These are phyloP conservation scores for Hypoxylon fragiforme DNA, from an alignment of 495 filamentous ascomycete genomes.

Conservation along the genomic window DNA sequence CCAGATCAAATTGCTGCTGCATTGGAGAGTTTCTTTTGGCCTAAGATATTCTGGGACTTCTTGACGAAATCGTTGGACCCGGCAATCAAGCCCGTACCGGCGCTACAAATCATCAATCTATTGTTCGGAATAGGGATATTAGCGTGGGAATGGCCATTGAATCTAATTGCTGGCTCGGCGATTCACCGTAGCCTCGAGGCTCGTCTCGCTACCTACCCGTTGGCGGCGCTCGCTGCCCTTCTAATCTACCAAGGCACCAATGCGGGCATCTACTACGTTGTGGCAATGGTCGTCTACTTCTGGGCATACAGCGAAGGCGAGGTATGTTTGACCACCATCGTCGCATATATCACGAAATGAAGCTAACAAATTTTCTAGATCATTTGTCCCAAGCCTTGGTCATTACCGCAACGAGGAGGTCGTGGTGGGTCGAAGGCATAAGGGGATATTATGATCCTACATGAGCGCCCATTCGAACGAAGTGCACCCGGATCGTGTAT, in stretches of 20 bases:
- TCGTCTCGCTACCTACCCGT: slow-evolving; percentile 79
- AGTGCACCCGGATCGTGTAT: slow-evolving; percentile 21
- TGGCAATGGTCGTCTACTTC: slow-evolving; percentile 87
- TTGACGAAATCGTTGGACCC: slow-evolving; percentile 86
- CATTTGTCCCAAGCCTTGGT: slow-evolving; percentile 56
- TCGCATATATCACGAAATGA: background rate
- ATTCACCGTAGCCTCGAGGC: slow-evolving; percentile 87
- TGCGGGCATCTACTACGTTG: slow-evolving; percentile 85
- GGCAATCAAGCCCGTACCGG: slow-evolving; percentile 83
- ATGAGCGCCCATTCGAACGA: background rate
- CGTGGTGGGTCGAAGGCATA: slow-evolving; percentile 39
- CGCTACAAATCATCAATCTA: slow-evolving; percentile 93
- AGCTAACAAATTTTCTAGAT: slow-evolving; percentile 40
- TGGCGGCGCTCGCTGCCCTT: slow-evolving; percentile 71
- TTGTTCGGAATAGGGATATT: slow-evolving; percentile 80
- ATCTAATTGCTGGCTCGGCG: slow-evolving; percentile 62
- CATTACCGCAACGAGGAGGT: slow-evolving; percentile 50
- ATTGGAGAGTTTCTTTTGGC: slow-evolving; percentile 93
- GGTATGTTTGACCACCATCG: slow-evolving; percentile 56
- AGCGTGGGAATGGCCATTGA: slow-evolving; percentile 90
- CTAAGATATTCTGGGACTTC: slow-evolving; percentile 99
- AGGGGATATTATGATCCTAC: slow-evolving; percentile 30
- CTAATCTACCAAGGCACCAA: slow-evolving; percentile 94
- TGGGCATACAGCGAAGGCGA: slow-evolving; percentile 98
- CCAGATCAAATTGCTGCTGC: slow-evolving; percentile 84